Evolutionary conservation across 768 basidiomycete genomes (phyloP).

Genomic region (Rhizopogon sp.): DNA sequence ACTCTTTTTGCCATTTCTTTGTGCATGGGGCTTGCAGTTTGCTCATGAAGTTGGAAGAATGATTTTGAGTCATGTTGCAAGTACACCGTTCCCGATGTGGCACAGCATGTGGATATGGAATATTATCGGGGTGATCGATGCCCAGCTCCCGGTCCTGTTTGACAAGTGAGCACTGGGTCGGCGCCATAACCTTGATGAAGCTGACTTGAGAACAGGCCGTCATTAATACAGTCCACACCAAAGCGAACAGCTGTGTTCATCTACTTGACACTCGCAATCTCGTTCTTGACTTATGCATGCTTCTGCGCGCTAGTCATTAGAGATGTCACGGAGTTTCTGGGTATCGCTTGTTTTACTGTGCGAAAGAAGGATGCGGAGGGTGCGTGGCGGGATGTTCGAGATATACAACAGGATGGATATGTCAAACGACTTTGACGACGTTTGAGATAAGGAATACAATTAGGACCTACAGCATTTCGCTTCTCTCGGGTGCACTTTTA

Average conservation of each 20-base stretch:
- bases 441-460: background rate
- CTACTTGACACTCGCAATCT: slow-evolving; percentile 60
- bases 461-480: background rate
- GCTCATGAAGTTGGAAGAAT: slow-evolving; percentile 88
- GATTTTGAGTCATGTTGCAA: slow-evolving; percentile 91
- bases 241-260: slow-evolving; percentile 67
- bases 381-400: slow-evolving; percentile 43
- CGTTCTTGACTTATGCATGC: slow-evolving; percentile 65
- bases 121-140: slow-evolving; percentile 72
- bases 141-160: slow-evolving; percentile 66
- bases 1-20: slow-evolving; percentile 82
- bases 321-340: slow-evolving; percentile 87
- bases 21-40: slow-evolving; percentile 90
- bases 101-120: slow-evolving; percentile 87
- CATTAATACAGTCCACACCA: slow-evolving; percentile 70
- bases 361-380: slow-evolving; percentile 74
- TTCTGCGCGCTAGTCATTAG: slow-evolving; percentile 81
- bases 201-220: slow-evolving; percentile 35
- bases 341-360: slow-evolving; percentile 94
- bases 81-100: slow-evolving; percentile 78
- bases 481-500: background rate
- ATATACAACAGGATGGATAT: slow-evolving; percentile 20
- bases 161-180: slow-evolving; percentile 45
- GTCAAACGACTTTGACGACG: slow-evolving; percentile 15
- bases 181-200: slow-evolving; percentile 7